Percentiles rank a stretch among this genome's conserved stretches.
These are phyloP conservation scores for Babesia caballi DNA, from an alignment of 169 alveolate genomes.

Conservation along the genomic window DNA sequence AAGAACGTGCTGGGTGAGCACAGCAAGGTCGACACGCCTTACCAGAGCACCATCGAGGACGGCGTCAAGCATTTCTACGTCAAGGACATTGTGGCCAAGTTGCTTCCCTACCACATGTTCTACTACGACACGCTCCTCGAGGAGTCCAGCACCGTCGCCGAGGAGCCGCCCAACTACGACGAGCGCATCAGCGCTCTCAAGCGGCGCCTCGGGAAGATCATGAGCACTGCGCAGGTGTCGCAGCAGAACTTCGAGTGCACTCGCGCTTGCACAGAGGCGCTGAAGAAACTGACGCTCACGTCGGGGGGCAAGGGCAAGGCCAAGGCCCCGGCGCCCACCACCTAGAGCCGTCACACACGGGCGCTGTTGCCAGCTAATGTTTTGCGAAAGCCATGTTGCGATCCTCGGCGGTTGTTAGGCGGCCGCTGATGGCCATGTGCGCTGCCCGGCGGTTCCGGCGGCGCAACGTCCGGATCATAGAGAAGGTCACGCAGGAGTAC, in stretches of 20 bases:
- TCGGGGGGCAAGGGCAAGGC: too few relatives aligned
- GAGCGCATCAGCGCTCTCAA: not conserved
- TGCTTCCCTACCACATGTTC: conserved; percentile 54
- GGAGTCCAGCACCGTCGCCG: not conserved
- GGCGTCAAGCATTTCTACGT: conserved; percentile 21
- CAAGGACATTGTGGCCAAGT: conserved; percentile 17
- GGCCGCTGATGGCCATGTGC: not conserved
- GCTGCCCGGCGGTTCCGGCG: not conserved
- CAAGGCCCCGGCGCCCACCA: too few relatives aligned
- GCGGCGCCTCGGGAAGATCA: not conserved
- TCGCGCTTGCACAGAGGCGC: not conserved
- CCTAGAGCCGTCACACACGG: not conserved
- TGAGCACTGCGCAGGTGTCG: not conserved
- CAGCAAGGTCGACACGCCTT: conserved; percentile 36
- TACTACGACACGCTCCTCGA: conserved; percentile 1
- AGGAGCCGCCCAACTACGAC: not conserved
- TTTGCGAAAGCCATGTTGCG: not conserved
- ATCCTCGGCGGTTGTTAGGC: not conserved
- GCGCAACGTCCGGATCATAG: not conserved
- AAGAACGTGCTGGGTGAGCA: conserved; percentile 44
- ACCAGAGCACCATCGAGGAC: not conserved
- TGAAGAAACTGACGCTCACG: not conserved
- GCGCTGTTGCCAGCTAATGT: too few relatives aligned
- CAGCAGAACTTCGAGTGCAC: not conserved
- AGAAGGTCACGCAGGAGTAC: conserved; percentile 40